Base-by-base conservation (phyloP, 768 basidiomycete species). In the Phaeotremella skinneri region DNA sequence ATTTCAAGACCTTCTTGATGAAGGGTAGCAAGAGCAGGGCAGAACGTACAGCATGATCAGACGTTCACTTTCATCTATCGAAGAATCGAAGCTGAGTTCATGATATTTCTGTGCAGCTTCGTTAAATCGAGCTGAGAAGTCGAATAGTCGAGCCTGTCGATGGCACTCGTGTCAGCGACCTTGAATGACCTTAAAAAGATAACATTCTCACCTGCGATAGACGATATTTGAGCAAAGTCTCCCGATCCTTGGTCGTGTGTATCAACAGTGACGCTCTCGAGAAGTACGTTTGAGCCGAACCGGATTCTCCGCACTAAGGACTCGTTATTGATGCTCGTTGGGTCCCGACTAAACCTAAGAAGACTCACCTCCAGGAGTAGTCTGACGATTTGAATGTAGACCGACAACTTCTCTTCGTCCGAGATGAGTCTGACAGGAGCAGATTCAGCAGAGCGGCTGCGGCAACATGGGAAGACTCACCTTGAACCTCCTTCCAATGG, bases 211-310 rank as follows among this genome's bases (percentile, higher is more conserved):
- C 77, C 55, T 78, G 76, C 31, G 62, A 72, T 1, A 77, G 62
- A 27, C 70, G 63, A 61, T 66, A 78, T 4, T 57, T 47, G 4
- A 78, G 66, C 21, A 51, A 81, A 14, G 87, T 88, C 73, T 87
- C 89, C 67, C 84, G 85, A 78, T 97, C 86, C 16, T 80, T 81
- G 37, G 88, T 84, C 16, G 86, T 84, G 74, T 91, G 88, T 23
- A 90, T 86, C 21, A 97, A 83, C 21, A 92, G 83, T 1, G 91
- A 90, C 20, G 96, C 96, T 55, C 96, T 89, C 72, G 93, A 94
- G 77, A 94, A 94, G 78, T 92, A 98, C 1, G 91, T 90, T 75
- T 98, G 94, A n/a, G 96, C 96, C 77, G 92, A 90, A 1, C 93
- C 88, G 3, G 90, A 91, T 72, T 99, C 94, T 74, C 94, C 92